Evolutionary conservation across 1,139 yeast species (phyloP).

Genomic region (Geotrichum reessii): DNA sequence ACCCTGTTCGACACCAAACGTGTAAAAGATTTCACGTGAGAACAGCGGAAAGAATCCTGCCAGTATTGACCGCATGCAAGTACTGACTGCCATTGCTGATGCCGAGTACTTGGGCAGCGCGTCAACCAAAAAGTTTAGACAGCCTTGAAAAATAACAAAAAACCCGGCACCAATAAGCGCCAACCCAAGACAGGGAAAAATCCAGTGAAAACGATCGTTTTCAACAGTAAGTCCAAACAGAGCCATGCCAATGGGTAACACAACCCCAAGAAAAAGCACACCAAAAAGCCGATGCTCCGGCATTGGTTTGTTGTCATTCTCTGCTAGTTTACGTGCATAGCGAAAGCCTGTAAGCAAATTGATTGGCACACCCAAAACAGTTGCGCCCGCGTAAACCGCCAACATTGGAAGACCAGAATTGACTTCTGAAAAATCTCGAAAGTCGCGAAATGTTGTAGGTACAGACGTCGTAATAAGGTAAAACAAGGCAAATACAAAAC

Average conservation of each 20-base stretch:
- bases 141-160: conserved; percentile 52
- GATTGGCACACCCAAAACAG: conserved; percentile 44
- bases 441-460: conserved; percentile 34
- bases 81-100: conserved; percentile 75
- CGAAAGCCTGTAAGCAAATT: conserved; percentile 37
- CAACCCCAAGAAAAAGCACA: conserved; percentile 42
- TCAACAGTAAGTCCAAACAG: conserved; percentile 71
- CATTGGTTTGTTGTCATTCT: conserved; percentile 39
- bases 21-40: conserved; percentile 51
- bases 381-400: conserved; percentile 51
- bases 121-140: conserved; percentile 57
- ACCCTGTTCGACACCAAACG: conserved; percentile 61
- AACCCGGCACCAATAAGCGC: conserved; percentile 58
- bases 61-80: conserved; percentile 59
- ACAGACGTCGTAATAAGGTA: conserved; percentile 41
- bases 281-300: conserved; percentile 61
- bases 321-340: conserved; percentile 32
- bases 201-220: conserved; percentile 58
- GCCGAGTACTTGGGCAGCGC: conserved; percentile 63
- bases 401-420: conserved; percentile 52
- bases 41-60: conserved; percentile 78
- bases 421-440: conserved; percentile 40
- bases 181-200: conserved; percentile 64
- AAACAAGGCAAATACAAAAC: conserved; percentile 45
- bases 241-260: conserved; percentile 63